Base-by-base conservation (phyloP, 2,329 filamentous ascomycete species). In the Ophiosphaerella herpotricha region DNA sequence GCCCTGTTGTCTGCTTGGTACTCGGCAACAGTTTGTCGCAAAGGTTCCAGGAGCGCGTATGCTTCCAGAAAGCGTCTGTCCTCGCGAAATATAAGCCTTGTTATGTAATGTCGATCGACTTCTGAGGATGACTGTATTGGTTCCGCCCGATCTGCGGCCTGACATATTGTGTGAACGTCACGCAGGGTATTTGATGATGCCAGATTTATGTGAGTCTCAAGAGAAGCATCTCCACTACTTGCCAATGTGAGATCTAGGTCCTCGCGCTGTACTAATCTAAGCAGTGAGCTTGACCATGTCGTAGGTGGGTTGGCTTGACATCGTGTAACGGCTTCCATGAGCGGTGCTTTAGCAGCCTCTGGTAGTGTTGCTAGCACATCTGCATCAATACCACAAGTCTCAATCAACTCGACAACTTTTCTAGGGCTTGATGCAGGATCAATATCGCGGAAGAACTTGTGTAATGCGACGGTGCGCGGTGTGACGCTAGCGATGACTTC, bases 41-140 rank as follows among this genome's bases (percentile, higher is more conserved):
- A 85, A 24, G 94, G 94, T 48, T 94, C 92, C n/a, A 99, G 79
- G 47, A 99, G 79, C 45, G 83, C 85, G 46, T 87, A 86, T 0
- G 91, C 94, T 75, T 99, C 94, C 54, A 91, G 86, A 47, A 96
- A 86, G 32, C 94, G 87, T 52, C 91, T 85, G 66, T 99, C 94
- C 58, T 97, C 91, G 52, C 86, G 87, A 80, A 97, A 99, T 24
- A 99, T 87, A 7, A 94, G 80, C 43, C 87, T 85, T 26, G 94
- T 95, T 7, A 97, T 85, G 82, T 70, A 93, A 86, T 72, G 66
- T 24, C 91, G 85, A 66, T 96, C 90, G 29, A 87, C 88, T 68
- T 94, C 92, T 47, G 91, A 88, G 5, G 88, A 87, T 39, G 90
- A 90, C 57, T 94, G 88, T 46, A 88, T 85, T 0, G 85, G 82